These are phyloP conservation scores for Tympanopsis confertula DNA, from an alignment of 2,329 filamentous ascomycete species.

Conservation along the genomic window DNA sequence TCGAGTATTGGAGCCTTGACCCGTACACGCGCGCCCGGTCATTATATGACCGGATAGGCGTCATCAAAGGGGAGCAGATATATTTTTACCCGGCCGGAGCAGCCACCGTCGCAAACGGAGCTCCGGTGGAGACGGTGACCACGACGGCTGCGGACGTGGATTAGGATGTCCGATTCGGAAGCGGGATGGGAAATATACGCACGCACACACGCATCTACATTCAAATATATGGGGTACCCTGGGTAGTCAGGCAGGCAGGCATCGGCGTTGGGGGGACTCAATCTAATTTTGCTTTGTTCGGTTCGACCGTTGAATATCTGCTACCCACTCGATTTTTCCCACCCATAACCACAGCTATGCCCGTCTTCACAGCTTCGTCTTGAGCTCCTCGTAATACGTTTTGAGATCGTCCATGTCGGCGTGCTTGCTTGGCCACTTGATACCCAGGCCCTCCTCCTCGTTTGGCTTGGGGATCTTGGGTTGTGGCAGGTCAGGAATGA, in stretches of 20 bases:
- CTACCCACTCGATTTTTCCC: too few species aligned
- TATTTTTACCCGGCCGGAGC: conserved; percentile 50
- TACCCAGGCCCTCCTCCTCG: conserved; percentile 62
- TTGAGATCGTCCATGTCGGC: conserved; percentile 76
- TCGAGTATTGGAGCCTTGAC: conserved; percentile 82
- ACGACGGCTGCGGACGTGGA: conserved; percentile 17
- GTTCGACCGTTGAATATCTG: too few species aligned
- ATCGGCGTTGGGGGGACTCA: too few species aligned
- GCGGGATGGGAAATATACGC: too few species aligned
- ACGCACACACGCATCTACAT: too few species aligned
- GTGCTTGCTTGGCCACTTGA: conserved; percentile 67
- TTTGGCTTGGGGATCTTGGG: conserved; percentile 85
- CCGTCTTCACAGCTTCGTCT: conserved; percentile 65
- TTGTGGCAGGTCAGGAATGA: conserved; percentile 5
- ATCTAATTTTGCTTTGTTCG: too few species aligned
- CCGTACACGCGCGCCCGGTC: conserved; percentile 73
- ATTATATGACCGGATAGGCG: conserved; percentile 72
- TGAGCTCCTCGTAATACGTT: conserved; percentile 69
- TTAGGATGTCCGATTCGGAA: too few species aligned
- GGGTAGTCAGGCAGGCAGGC: too few species aligned
- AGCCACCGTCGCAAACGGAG: conserved; percentile 2
- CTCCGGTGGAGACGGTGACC: conserved; percentile 11
- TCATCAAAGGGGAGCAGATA: conserved; percentile 59
- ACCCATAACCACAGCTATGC: too few species aligned
- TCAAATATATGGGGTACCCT: too few species aligned